A percentile compares a stretch with the other conserved stretches of the same genome.
Conservation (phyloP, 2,329 filamentous ascomycete species). For the Cryphonectria parasitica region DNA sequence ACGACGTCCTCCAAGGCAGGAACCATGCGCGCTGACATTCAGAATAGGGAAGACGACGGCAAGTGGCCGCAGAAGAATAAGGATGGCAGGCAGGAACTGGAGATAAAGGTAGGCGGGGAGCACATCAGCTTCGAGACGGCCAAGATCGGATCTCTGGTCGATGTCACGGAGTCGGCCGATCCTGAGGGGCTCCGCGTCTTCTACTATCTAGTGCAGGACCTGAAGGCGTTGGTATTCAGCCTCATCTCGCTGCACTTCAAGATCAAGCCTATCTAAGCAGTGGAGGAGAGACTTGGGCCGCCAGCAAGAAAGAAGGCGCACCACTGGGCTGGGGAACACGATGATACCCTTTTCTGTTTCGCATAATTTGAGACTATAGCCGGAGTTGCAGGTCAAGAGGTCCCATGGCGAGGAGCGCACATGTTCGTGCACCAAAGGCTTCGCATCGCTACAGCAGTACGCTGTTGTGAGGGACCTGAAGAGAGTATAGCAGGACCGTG, state of each 20-base stretch:
- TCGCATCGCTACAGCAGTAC: background rate
- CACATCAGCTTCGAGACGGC: constrained; percentile 99
- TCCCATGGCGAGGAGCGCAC: background rate
- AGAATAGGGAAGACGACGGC: constrained; percentile 84
- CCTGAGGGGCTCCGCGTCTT: constrained; percentile 96
- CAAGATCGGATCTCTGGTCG: constrained; percentile 95
- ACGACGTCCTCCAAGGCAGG: background rate
- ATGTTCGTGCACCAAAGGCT: background rate
- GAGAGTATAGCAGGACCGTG: background rate
- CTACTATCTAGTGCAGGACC: constrained; percentile 96
- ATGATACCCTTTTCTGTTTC: constrained; percentile 24
- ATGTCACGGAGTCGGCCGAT: constrained; percentile 94
- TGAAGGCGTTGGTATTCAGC: constrained; percentile 96
- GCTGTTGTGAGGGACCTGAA: background rate
- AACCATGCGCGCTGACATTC: constrained; percentile 5
- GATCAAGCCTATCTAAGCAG: constrained; percentile 74
- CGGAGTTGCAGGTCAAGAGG: background rate
- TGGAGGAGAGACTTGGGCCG: background rate
- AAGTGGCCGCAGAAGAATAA: constrained; percentile 99
- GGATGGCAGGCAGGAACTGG: constrained; percentile 93
- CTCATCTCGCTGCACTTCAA: constrained; percentile 98
- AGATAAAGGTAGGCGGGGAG: constrained; percentile 90
- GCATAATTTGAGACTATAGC: background rate
- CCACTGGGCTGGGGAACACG: background rate
- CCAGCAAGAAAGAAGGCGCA: background rate